Conservation (phyloP, 208 protist genomes). For the Kentomonas sorsogonicus region DNA sequence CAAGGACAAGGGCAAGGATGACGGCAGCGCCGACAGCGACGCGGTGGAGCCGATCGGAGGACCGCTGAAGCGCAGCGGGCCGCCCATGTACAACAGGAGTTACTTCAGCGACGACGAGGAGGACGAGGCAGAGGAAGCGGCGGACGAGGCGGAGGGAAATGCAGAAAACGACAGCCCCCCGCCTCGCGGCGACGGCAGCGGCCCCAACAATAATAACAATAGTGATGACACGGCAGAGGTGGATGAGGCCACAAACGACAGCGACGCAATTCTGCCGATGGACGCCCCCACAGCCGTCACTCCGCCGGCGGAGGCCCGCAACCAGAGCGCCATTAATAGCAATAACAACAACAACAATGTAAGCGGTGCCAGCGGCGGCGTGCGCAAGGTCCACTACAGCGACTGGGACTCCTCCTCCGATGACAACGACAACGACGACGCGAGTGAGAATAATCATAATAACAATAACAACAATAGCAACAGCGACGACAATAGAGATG, state of each 20-base stretch:
- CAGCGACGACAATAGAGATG: neutral
- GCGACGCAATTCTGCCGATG: neutral
- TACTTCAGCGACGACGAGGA: neutral
- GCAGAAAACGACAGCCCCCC: constrained; percentile 15
- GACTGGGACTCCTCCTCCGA: neutral
- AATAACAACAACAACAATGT: neutral
- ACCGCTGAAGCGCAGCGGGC: neutral
- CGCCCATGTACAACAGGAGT: neutral
- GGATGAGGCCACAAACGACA: neutral
- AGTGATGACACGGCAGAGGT: neutral
- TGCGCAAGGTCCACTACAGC: neutral
- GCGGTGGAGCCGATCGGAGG: neutral
- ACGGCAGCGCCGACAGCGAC: neutral
- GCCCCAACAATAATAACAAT: constrained; percentile 1
- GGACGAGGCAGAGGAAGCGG: neutral
- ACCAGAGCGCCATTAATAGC: neutral
- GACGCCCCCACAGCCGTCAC: neutral
- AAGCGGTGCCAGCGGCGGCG: neutral
- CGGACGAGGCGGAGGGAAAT: neutral
- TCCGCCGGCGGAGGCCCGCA: neutral
- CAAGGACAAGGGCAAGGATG: neutral
- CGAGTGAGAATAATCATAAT: neutral
- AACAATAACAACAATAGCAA: neutral
- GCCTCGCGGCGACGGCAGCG: neutral
- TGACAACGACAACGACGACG: neutral